Base-by-base conservation (phyloP, 495 filamentous ascomycete species). In the Tuber umbilicatum region DNA sequence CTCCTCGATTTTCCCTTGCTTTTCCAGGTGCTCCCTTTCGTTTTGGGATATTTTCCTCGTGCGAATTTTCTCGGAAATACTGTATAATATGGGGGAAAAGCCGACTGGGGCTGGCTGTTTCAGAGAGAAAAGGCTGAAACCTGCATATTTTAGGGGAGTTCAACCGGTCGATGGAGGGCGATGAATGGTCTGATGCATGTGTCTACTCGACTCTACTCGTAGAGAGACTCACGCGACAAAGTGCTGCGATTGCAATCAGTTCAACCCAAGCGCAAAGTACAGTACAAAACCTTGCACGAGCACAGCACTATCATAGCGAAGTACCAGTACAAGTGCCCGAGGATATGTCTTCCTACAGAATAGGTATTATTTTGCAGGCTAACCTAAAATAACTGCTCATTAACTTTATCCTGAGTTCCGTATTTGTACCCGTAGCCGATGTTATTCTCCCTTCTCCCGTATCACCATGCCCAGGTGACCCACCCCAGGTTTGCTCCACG, bases 121-220 rank as follows among this genome's bases (percentile, higher is more conserved):
- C 55, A 31, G 55, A 3, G 55, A 64, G 55, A 64, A 64, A 64
- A 64, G 55, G 55, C 55, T 64, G 55, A 31, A 64, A 64, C 55
- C 55, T 17, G 27, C 55, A 64, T 64, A 64, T 16, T 17, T n/a
- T 14, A 64, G 6, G 14, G 55, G 27, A 31, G 27, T 64, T 64
- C 55, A 64, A 31, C 55, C 55, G 55, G 55, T 64, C 27, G 27
- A 64, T 64, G 27, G 27, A 35, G 55, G 27, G 55, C 14, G 10
- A 64, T 60, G 55, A 35, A 64, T 31, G 55, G 55, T 35, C 55
- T 5, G 55, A 35, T 35, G 27, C 27, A 14, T 64, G 9, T 60
- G 50, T 14, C n/a, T 10, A 27, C 35, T 19, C 16, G 6, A 2
- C 27, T 42, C 14, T 42, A 12, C 47, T 10, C 31, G 9, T 27